Evolutionary conservation across 2,329 filamentous ascomycete genomes (phyloP), one percentile per base, ranked within the genome.

Genomic region (Sordariomycetes sp.): DNA sequence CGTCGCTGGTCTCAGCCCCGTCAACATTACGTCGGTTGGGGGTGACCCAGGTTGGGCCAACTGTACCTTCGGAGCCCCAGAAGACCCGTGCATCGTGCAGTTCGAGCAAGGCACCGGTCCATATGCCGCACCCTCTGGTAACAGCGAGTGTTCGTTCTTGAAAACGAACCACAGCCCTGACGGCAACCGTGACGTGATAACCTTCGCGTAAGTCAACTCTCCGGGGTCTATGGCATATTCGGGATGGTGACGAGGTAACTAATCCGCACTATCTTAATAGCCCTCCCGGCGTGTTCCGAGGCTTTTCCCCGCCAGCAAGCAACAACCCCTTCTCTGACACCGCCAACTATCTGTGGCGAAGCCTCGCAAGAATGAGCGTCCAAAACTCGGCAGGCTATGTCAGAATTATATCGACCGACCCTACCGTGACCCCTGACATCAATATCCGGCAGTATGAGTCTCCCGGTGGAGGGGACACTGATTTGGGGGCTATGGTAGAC

Each of bases 371-470:
- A 14, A 37, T 37, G 35, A 35, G 7, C 22, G 51, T 37, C 53
- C 60, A 53, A 10, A 88, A 88, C 50, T 74, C 76, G 54, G 76
- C 76, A 6, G 86, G 87, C 20, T 82, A 76, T 0, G 83, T 89
- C 18, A 79, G 71, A 1, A 74, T 89, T 1, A 74, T 72, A 20
- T 86, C 82, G 0, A 72, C 78, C 0, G 76, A 88, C 64, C 84
- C 85, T 0, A 76, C 78, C 1, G 85, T 87, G 57, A 76, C 78
- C n/a, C 86, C 86, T 0, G 69, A 78, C 35, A 85, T 86, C 65
- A 76, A 78, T 65, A 83, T 85, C 72, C 79, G 79, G 63, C 80
- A 76, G 64, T 84, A 74, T 73, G 72, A 37, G 35, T 8, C 35
- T 37, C 35, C 70, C 12, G 66, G 74, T 24, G 76, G 79, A 1